Evolutionary conservation across 768 basidiomycete species (phyloP), one percentile per base, ranked within the genome.

Genomic region (Leucosporidium creatinivorum): DNA sequence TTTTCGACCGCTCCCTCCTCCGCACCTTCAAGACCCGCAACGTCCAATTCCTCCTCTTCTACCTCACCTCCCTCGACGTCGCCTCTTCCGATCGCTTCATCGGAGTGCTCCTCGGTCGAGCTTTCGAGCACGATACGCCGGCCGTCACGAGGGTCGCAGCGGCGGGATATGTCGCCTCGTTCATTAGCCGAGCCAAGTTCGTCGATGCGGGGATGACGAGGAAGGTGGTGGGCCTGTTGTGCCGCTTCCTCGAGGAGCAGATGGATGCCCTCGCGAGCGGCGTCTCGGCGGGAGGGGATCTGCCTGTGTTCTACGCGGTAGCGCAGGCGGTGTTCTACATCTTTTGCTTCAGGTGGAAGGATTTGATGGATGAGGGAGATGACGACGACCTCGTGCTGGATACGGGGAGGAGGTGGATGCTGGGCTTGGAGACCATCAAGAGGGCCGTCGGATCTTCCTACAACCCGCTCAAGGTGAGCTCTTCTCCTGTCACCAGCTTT

Each of bases 301-400:
- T 79, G 9, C 84, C 83, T 31, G 84, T 94, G 25, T 97, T 97
- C 76, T 97, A 97, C 77, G 92, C 93, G 3, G 88, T 94, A 39
- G 80, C 86, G 0, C 96, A 98, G 75, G 87, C 93, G 0, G 85
- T 93, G 15, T 93, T 99, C 77, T 83, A 98, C 70, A 91, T 99
- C 70, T 99, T 99, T 78, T 98, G 96, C 78, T 99, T 98, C 79
- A 82, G 96, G 17, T 98, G 94, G 94, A 81, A 90, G 68, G 96
- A 98, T 71, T 79, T 98, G 47, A 77, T 76, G 8, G 68, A 85
- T 51, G 84, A 85, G 59, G 83, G 83, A 26, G 80, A 80, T n/a
- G 74, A 71, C 4, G 58, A 77, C 48, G 87, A 86, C 8, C 82
- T 80, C 28, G 83, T 81, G 28, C 67, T 77, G 28, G 75, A 73